A percentile compares a stretch with the other conserved stretches of the same genome.
phyloP scores from a whole-genome alignment of 495 filamentous ascomycete genomes.

The Aspergillus diversus region DNA sequence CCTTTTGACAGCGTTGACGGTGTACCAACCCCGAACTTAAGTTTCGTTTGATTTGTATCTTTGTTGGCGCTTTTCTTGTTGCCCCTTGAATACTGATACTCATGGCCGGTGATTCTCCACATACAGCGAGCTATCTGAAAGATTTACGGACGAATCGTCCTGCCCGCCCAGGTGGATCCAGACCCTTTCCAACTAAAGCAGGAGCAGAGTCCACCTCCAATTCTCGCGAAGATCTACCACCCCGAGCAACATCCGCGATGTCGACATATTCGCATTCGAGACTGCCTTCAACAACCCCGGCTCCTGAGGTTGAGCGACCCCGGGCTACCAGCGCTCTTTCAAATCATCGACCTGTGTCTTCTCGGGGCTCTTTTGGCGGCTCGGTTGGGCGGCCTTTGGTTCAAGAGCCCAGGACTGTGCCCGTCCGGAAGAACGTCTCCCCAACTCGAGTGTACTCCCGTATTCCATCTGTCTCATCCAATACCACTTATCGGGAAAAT shows the following conservation, averaged over 20 bases:
- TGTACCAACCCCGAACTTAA: constrained; percentile 8
- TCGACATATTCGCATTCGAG: constrained; percentile 34
- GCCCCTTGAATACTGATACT: constrained; percentile 20
- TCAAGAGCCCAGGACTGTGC: constrained; percentile 44
- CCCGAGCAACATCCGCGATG: constrained; percentile 52
- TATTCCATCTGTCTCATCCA: constrained; percentile 44
- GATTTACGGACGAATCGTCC: constrained; percentile 80
- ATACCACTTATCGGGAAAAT: constrained; percentile 74
- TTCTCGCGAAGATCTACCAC: constrained; percentile 43
- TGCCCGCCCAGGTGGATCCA: constrained; percentile 74
- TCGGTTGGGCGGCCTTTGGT: constrained; percentile 48
- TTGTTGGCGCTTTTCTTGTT: constrained; percentile 6
- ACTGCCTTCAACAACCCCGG: constrained; percentile 20
- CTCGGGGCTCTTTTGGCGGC: constrained; percentile 33
- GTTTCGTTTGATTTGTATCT: constrained; percentile 14
- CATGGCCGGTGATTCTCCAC: constrained; percentile 1
- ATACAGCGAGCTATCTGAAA: constrained; percentile 71
- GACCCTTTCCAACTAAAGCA: constrained; percentile 65
- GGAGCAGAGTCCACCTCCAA: constrained; percentile 38
- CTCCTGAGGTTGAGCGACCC: constrained; percentile 32
- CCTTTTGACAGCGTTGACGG: constrained; percentile 13
- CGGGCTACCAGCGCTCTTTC: constrained; percentile 56
- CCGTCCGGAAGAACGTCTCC: constrained; percentile 45
- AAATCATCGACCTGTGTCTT: constrained; percentile 49
- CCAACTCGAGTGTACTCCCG: constrained; percentile 42